Base-by-base conservation (phyloP, 768 basidiomycete genomes). In the Gymnopilus dilepis region DNA sequence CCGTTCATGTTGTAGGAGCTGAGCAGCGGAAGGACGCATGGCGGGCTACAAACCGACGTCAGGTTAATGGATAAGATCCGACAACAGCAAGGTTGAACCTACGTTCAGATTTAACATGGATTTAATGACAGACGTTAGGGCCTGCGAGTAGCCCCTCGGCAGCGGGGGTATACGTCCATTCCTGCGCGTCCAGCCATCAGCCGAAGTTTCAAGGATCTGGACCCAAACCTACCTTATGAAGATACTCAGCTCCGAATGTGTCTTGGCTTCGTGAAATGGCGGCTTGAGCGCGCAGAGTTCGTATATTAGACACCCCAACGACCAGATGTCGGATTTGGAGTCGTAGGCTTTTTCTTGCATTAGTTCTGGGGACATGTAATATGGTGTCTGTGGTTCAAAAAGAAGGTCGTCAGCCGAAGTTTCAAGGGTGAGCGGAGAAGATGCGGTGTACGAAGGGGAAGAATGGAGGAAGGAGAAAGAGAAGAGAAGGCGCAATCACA, bases 311-410 rank as follows among this genome's bases (percentile, higher is more conserved):
- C 97, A 99, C 1, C 97, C 97, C 28, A 99, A 82, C 4, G 94
- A 96, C 97, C 97, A 99, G 50, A 99, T 98, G 70, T 99, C 97
- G 0, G 93, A 95, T 77, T 99, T 99, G 6, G 94, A 91, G 77
- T 98, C 97, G 76, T 99, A 99, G 3, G 94, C 87, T 72, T 94
- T 95, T 72, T 99, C 97, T 78, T 93, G 94, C 86, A 98, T 94
- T 33, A 99, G 84, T 74, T 99, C 97, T 0, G 97, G 97, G 1
- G 95, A 97, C 97, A 99, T 99, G 79, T 99, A 99, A 73, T 99
- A 96, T 3, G 97, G 97, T 3, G 97, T 99, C 95, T 98, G 68
- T 2, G 21, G 26, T 33, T n/a, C 56, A 62, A 31, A 31, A 47
- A 19, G 47, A 21, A 48, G 37, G 50, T 22, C n/a, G 43, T 24